Percentiles rank a stretch among this genome's conserved stretches.
phyloP scores from a whole-genome alignment of 2,329 filamentous ascomycete genomes.

The Capronia coronata region DNA sequence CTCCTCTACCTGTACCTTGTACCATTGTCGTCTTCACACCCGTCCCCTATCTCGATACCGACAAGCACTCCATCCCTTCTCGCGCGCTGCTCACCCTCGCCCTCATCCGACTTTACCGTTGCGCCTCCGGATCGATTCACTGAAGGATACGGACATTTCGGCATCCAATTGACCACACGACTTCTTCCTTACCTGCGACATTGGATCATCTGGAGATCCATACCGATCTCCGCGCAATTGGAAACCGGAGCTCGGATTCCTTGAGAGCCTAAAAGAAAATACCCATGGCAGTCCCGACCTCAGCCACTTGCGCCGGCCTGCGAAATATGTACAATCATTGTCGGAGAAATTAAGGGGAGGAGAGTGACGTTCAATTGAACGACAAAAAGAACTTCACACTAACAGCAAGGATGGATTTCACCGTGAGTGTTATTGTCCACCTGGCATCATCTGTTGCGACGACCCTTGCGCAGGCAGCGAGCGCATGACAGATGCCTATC shows the following conservation, averaged over 20 bases:
- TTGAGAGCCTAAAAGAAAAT: neutral
- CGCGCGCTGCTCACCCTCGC: neutral
- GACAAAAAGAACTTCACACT: neutral
- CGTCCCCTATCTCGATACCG: neutral
- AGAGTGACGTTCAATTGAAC: neutral
- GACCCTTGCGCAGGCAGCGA: neutral
- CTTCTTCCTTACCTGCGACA: slow-evolving; percentile 1
- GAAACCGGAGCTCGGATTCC: neutral
- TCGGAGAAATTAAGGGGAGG: slow-evolving; percentile 10
- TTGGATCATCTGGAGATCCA: neutral
- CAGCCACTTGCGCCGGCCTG: slow-evolving; percentile 10
- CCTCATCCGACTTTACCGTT: slow-evolving; percentile 4
- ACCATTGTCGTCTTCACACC: neutral
- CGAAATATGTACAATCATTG: slow-evolving; percentile 8
- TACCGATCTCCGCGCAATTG: neutral
- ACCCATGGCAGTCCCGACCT: slow-evolving; percentile 13
- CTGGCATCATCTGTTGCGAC: neutral
- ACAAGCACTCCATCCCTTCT: neutral
- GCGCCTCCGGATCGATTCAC: neutral
- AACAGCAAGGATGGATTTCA: slow-evolving; percentile 21
- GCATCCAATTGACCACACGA: slow-evolving; percentile 13
- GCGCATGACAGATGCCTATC: slow-evolving; percentile 5
- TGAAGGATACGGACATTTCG: neutral
- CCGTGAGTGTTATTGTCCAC: slow-evolving; percentile 11
- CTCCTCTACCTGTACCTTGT: neutral